Percentiles rank a stretch among this genome's conserved stretches.
Evolutionary conservation across 208 protist species (phyloP).

Genomic region (Leishmania guyanensis): DNA sequence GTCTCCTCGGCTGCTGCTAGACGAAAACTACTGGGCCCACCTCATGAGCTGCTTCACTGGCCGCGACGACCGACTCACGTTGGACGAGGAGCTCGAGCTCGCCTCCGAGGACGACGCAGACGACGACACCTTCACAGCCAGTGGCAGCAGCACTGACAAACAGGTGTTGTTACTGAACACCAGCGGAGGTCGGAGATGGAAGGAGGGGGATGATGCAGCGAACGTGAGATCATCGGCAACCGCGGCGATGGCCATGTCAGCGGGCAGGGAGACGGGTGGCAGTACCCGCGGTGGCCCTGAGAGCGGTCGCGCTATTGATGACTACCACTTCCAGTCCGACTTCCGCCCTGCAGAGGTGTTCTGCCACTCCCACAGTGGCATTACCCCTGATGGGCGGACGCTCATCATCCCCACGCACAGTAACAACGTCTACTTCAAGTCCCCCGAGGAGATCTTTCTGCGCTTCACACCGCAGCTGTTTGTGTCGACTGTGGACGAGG

Average conservation of each 20-base stretch:
- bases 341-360: slow-evolving; percentile 68
- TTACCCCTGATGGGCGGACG: slow-evolving; percentile 60
- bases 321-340: slow-evolving; percentile 47
- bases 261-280: slow-evolving; percentile 1
- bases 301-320: slow-evolving; percentile 15
- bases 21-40: slow-evolving; percentile 42
- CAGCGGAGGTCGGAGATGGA: not conserved
- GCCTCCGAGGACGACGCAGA: not conserved
- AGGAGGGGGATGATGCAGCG: not conserved
- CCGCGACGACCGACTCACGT: slow-evolving; percentile 46
- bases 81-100: slow-evolving; percentile 14
- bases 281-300: slow-evolving; percentile 7
- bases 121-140: not conserved
- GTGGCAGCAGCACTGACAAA: slow-evolving; percentile 6
- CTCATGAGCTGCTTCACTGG: slow-evolving; percentile 69
- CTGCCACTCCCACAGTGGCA: slow-evolving; percentile 56
- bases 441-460: slow-evolving; percentile 60
- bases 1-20: slow-evolving; percentile 28
- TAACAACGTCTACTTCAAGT: slow-evolving; percentile 51
- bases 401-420: slow-evolving; percentile 67
- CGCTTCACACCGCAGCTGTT: slow-evolving; percentile 26
- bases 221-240: not conserved
- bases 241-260: not conserved
- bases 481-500: slow-evolving; percentile 18
- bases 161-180: not conserved